Conservation (phyloP, 192 early-diverging fungal species). For the Coemansia asiatica region DNA sequence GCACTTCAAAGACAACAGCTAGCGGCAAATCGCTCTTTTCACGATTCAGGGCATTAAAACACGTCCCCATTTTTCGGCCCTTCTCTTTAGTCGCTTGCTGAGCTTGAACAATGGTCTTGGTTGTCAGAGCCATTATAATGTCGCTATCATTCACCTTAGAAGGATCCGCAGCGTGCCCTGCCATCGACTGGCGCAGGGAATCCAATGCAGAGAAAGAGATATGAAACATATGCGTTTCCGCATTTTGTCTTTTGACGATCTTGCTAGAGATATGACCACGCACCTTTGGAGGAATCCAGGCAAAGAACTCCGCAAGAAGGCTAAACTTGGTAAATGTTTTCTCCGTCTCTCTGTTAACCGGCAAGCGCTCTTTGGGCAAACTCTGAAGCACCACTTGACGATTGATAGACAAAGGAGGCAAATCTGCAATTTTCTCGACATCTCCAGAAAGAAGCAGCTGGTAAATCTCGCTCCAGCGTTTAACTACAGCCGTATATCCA, state of each 20-base stretch:
- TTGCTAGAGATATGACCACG: conserved; percentile 36
- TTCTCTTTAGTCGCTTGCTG: conserved; percentile 15
- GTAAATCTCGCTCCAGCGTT: conserved; percentile 37
- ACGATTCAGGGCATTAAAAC: not conserved
- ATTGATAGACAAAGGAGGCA: conserved; percentile 25
- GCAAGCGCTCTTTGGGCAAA: conserved; percentile 33
- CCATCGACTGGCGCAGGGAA: conserved; percentile 18
- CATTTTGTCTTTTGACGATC: conserved; percentile 29
- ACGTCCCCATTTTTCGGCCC: not conserved
- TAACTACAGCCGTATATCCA: conserved; percentile 35
- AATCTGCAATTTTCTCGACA: conserved; percentile 2
- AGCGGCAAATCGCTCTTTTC: conserved; percentile 15
- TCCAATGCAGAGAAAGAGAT: conserved; percentile 27
- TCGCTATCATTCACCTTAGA: conserved; percentile 25
- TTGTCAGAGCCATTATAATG: conserved; percentile 23
- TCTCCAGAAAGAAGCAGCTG: conserved; percentile 13
- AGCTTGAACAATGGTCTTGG: conserved; percentile 36
- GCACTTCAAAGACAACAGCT: conserved; percentile 32
- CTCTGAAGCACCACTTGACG: conserved; percentile 11
- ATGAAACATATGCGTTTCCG: conserved; percentile 47
- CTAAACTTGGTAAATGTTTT: conserved; percentile 19
- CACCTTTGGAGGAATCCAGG: conserved; percentile 42
- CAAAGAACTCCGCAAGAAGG: conserved; percentile 33
- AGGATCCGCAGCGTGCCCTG: conserved; percentile 15
- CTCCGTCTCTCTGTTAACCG: conserved; percentile 21